Evolutionary conservation across 257 asterid species (phyloP).

Genomic region (Solanum boliviense): DNA sequence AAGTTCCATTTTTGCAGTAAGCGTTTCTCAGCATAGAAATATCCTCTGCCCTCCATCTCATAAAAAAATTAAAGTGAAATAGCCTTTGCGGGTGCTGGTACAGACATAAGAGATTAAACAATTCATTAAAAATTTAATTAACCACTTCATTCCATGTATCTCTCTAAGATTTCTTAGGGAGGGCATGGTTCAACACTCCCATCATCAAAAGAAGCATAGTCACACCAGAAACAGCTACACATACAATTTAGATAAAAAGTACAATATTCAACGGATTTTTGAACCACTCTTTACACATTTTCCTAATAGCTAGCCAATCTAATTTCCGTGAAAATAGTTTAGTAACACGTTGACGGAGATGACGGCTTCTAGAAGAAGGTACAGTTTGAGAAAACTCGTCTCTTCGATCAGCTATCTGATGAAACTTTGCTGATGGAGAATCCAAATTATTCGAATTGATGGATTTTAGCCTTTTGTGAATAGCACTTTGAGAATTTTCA

Average conservation of each 20-base stretch:
- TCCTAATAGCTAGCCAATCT: slow-evolving; percentile 38
- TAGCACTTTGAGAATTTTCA: slow-evolving; percentile 21
- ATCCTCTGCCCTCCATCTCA: slow-evolving; percentile 50
- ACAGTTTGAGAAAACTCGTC: slow-evolving; percentile 67
- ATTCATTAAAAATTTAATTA: slow-evolving; percentile 73
- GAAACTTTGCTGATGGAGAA: slow-evolving; percentile 56
- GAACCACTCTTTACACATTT: slow-evolving; percentile 57
- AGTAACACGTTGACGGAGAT: slow-evolving; percentile 33
- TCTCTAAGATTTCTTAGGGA: slow-evolving; percentile 59
- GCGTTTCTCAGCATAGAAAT: slow-evolving; percentile 44
- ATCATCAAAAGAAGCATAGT: slow-evolving; percentile 69
- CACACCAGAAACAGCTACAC: slow-evolving; percentile 72
- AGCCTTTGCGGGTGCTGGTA: slow-evolving; percentile 67
- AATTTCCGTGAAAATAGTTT: slow-evolving; percentile 40
- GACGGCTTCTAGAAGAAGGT: slow-evolving; percentile 51
- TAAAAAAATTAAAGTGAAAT: slow-evolving; percentile 50
- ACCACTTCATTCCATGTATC: slow-evolving; percentile 77
- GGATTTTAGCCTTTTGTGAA: slow-evolving; percentile 30
- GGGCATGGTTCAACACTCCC: slow-evolving; percentile 63
- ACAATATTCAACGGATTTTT: slow-evolving; percentile 58
- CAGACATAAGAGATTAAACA: slow-evolving; percentile 76
- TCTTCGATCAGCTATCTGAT: slow-evolving; percentile 42
- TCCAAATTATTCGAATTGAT: slow-evolving; percentile 44
- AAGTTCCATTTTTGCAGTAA: slow-evolving; percentile 61
- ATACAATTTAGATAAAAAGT: slow-evolving; percentile 47